A percentile compares a stretch with the other conserved stretches of the same genome.
Evolutionary conservation across 768 basidiomycete genomes (phyloP).

Genomic region (Kwoniella sp.): DNA sequence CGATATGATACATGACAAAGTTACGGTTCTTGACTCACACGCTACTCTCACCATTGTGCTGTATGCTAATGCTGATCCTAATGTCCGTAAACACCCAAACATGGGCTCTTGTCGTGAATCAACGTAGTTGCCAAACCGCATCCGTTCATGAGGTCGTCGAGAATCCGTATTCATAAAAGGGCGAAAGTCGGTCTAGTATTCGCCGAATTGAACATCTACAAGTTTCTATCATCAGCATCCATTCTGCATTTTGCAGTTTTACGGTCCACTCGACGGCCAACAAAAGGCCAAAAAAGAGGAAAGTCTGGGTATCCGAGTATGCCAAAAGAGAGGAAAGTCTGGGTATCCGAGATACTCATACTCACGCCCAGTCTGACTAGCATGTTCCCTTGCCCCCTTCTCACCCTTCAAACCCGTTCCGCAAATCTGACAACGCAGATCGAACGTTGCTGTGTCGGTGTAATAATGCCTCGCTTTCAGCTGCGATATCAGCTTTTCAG

Average conservation of each 20-base stretch:
- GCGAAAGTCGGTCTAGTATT: conserved; percentile 49
- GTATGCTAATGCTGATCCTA: too few species aligned
- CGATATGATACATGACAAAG: too few species aligned
- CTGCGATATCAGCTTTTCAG: conserved; percentile 69
- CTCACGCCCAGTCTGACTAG: conserved; percentile 79
- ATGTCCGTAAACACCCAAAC: too few species aligned
- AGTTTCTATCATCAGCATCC: too few species aligned
- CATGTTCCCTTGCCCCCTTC: conserved; percentile 87
- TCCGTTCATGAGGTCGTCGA: too few species aligned
- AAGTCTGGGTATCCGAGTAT: not conserved
- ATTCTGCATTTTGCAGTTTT: too few species aligned
- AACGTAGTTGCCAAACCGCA: too few species aligned
- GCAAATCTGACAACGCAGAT: conserved; percentile 72
- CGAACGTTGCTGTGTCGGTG: conserved; percentile 90
- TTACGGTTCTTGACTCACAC: too few species aligned
- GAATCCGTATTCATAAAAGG: too few species aligned
- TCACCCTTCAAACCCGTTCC: conserved; percentile 86
- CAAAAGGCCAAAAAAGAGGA: not conserved
- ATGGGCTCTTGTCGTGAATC: too few species aligned
- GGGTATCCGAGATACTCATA: conserved; percentile 1
- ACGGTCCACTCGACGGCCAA: too few species aligned
- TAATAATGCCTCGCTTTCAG: conserved; percentile 77
- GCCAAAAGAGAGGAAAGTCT: not conserved
- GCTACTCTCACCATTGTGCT: too few species aligned
- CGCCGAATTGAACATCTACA: conserved; percentile 54